phyloP scores from a whole-genome alignment of 345 rosid genomes.

The Bretschneidera sinensis region DNA sequence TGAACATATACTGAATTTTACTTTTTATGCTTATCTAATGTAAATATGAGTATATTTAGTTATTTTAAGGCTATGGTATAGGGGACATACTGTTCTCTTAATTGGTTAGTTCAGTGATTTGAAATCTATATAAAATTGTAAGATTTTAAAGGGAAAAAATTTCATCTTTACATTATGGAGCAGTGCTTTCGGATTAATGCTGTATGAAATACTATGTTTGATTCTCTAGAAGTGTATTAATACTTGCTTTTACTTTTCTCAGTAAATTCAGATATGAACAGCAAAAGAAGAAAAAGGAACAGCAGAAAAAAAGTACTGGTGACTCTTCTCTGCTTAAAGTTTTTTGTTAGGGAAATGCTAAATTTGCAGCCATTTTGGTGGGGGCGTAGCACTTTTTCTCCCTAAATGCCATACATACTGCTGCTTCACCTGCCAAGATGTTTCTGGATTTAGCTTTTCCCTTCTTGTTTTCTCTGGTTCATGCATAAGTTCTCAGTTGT shows the following conservation, averaged over 20 bases:
- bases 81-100: too few species aligned
- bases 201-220: too few species aligned
- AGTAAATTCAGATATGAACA: slow-evolving; percentile 82
- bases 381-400: slow-evolving; percentile 1
- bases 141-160: too few species aligned
- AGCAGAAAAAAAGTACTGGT: slow-evolving; percentile 83
- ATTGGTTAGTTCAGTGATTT: too few species aligned
- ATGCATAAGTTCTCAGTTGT: slow-evolving; percentile 7
- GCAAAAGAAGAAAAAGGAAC: slow-evolving; percentile 76
- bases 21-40: too few species aligned
- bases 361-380: slow-evolving; percentile 4
- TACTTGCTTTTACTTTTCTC: slow-evolving; percentile 15
- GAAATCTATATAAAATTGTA: too few species aligned
- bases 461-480: slow-evolving; percentile 12
- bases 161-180: too few species aligned
- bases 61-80: too few species aligned
- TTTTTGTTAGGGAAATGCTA: slow-evolving; percentile 16
- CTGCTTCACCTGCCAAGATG: slow-evolving; percentile 9
- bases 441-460: slow-evolving; percentile 10
- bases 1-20: too few species aligned
- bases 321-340: slow-evolving; percentile 22
- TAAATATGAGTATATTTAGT: too few species aligned
- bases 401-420: neutral
- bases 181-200: too few species aligned
- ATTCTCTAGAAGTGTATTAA: neutral